Evolutionary conservation across 2,329 filamentous ascomycete genomes (phyloP).

Genomic region (Xylaria sp.): DNA sequence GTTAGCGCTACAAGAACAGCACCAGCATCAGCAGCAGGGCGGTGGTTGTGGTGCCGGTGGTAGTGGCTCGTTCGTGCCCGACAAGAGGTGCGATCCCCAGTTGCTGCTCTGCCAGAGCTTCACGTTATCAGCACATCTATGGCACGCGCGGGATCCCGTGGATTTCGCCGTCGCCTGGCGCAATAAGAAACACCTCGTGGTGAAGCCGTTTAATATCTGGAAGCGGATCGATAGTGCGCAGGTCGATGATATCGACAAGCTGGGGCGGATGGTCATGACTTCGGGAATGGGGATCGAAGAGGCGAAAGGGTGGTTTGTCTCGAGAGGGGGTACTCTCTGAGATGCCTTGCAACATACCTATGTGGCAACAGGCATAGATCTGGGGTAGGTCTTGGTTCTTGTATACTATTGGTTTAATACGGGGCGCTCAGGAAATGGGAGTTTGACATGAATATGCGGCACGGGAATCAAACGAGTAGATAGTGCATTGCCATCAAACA

Average conservation of each 20-base stretch:
- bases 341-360: background rate
- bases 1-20: background rate
- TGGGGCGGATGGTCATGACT: constrained; percentile 27
- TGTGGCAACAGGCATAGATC: background rate
- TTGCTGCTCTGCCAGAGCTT: constrained; percentile 22
- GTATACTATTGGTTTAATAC: background rate
- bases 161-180: constrained; percentile 31
- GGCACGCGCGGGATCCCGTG: constrained; percentile 25
- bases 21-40: background rate
- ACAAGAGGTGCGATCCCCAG: constrained; percentile 3
- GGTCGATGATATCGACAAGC: constrained; percentile 27
- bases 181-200: constrained; percentile 20
- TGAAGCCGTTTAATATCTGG: constrained; percentile 16
- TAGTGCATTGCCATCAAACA: background rate
- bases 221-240: background rate
- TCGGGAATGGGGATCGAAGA: constrained; percentile 26
- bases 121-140: constrained; percentile 31
- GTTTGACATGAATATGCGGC: background rate
- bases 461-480: background rate
- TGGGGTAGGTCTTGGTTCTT: background rate
- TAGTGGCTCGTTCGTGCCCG: no score
- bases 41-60: no score
- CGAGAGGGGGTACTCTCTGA: constrained; percentile 23
- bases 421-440: background rate
- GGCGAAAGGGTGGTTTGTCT: constrained; percentile 26